A percentile compares a stretch with the other conserved stretches of the same genome.
Evolutionary conservation across 78 protist species (phyloP).

Genomic region (Dictyostelium brefeldianum): DNA sequence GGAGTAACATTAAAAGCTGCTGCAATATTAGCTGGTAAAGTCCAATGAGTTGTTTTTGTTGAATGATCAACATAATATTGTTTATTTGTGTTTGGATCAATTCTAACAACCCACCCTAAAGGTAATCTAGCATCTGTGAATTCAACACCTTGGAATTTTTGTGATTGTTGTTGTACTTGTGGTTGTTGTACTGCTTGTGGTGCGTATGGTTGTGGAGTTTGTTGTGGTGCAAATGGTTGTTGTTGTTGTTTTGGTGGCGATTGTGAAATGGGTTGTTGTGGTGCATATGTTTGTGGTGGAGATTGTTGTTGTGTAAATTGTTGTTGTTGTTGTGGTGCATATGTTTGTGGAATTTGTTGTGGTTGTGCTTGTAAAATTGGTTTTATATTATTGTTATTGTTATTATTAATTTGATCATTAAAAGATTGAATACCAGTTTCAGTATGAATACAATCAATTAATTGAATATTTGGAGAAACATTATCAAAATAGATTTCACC

Average conservation of each 20-base stretch:
- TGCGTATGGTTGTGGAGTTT: not conserved
- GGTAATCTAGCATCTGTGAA: constrained; percentile 24
- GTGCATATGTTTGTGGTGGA: not conserved
- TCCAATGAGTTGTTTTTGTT: constrained; percentile 71
- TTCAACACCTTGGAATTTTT: not conserved
- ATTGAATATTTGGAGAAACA: constrained; percentile 34
- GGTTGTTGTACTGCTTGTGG: not conserved
- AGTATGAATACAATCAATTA: constrained; percentile 46
- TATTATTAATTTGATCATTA: not conserved
- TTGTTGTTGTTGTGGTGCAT: not conserved
- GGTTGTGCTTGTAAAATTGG: not conserved
- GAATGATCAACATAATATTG: constrained; percentile 69
- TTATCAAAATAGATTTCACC: constrained; percentile 68
- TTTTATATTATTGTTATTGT: not conserved
- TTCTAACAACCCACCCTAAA: constrained; percentile 68
- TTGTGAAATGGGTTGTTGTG: not conserved
- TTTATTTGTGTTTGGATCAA: constrained; percentile 39
- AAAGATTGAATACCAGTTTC: constrained; percentile 70
- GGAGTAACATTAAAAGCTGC: not conserved
- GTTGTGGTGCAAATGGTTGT: not conserved
- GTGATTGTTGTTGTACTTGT: constrained; percentile 5
- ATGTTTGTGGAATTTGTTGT: not conserved
- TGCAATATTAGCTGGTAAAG: constrained; percentile 43
- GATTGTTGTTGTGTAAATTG: not conserved
- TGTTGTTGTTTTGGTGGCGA: not conserved